Evolutionary conservation across 2,329 filamentous ascomycete genomes (phyloP), one percentile per base, ranked within the genome.

Genomic region (Aplosporella prunicola): DNA sequence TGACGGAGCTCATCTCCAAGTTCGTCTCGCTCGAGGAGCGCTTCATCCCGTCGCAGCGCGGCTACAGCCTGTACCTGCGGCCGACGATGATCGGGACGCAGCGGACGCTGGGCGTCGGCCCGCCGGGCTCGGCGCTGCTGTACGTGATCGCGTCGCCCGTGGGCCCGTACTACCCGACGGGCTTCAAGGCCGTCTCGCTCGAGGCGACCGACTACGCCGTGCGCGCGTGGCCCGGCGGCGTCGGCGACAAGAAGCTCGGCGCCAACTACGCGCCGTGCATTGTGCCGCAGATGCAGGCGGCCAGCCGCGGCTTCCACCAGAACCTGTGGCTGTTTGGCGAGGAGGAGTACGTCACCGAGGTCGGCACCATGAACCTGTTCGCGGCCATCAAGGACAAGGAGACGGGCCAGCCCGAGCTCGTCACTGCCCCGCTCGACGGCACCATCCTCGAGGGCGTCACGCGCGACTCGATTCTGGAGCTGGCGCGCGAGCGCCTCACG

Each of bases 191-290:
- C 43, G 76, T 98, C 34, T 88, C 84, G 1, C 74, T 98, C 38
- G 91, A 96, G 68, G 91, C 91, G 17, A 96, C 91, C 36, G 83
- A 93, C 66, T 94, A 95, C 62, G 89, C 89, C 39, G 87, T 95
- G 44, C 86, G 91, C 48, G 91, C 91, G 40, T 98, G 91, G 91
- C 91, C 91, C 31, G 91, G 91, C 43, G 91, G 91, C 57, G 89
- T 95, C 20, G 91, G 91, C 51, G 87, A 96, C 69, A 93, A 91
- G 77, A 98, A 98, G 70, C 78, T 98, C 22, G 91, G 91, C 44
- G 91, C 89, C 55, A 98, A 98, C 74, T 98, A 98, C 61, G 91
- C 91, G n/a, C 91, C 91, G 5, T 96, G 91, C 68, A 89, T 98
- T 53, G 70, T 96, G n/a, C 91, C 91, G 13, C 91, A 98, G 66